These are phyloP conservation scores for Aschersonia sp. DNA, from an alignment of 2,329 filamentous ascomycete species.

Conservation along the genomic window DNA sequence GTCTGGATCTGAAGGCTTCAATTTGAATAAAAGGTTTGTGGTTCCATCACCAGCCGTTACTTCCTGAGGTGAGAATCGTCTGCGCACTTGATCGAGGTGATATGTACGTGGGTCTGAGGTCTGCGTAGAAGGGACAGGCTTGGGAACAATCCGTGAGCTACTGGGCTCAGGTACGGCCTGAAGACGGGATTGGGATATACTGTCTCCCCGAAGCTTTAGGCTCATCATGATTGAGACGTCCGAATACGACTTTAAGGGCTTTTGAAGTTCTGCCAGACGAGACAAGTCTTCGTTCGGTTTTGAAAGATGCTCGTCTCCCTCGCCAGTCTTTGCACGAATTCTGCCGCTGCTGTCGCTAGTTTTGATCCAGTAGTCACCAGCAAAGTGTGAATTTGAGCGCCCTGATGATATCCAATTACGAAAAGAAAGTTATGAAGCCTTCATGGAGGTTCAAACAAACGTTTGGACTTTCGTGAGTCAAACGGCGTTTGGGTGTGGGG, in stretches of 20 bases:
- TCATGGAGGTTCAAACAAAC: too few relatives aligned
- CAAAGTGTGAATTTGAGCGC: too few relatives aligned
- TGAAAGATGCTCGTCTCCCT: too few relatives aligned
- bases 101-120: conserved; percentile 55
- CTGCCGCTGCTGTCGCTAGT: too few relatives aligned
- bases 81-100: conserved; percentile 58
- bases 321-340: too few relatives aligned
- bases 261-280: not conserved
- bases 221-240: not conserved
- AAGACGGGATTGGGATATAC: not conserved
- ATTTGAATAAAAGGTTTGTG: conserved; percentile 46
- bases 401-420: too few relatives aligned
- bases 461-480: too few relatives aligned
- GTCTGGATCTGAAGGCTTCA: conserved; percentile 66
- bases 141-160: conserved; percentile 39
- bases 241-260: not conserved
- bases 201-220: not conserved
- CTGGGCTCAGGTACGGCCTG: conserved; percentile 32
- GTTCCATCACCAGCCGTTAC: conserved; percentile 28
- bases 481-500: too few relatives aligned
- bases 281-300: too few relatives aligned
- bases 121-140: conserved; percentile 52
- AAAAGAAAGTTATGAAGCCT: too few relatives aligned
- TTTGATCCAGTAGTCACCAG: too few relatives aligned
- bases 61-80: conserved; percentile 43